A percentile compares a stretch with the other conserved stretches of the same genome.
Evolutionary conservation across 495 filamentous ascomycete genomes (phyloP).

Genomic region (Mytilinidion resinicola): DNA sequence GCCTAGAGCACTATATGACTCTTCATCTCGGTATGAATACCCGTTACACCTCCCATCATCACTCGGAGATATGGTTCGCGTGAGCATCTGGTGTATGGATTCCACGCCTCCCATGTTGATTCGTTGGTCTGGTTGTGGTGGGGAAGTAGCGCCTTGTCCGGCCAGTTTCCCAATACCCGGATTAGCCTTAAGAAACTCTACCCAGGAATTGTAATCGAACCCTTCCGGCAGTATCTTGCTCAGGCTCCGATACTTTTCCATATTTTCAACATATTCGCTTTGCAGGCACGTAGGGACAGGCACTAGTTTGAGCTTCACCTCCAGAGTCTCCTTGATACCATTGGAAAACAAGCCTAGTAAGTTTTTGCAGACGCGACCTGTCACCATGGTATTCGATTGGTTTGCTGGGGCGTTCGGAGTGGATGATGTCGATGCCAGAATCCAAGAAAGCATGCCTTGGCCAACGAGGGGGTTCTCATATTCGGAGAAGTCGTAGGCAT

Average conservation of each 20-base stretch:
- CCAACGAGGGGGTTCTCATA: constrained; percentile 87
- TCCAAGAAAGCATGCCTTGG: constrained; percentile 91
- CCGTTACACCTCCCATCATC: neutral
- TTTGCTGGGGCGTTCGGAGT: constrained; percentile 43
- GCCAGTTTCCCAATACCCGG: constrained; percentile 20
- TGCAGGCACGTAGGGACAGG: constrained; percentile 70
- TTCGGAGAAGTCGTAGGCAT: constrained; percentile 95
- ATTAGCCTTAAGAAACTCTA: constrained; percentile 33
- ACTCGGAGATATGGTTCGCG: constrained; percentile 1
- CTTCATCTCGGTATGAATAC: constrained; percentile 2
- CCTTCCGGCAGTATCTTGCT: constrained; percentile 56
- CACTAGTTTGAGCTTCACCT: constrained; percentile 85
- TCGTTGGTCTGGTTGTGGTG: neutral
- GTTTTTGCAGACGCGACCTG: constrained; percentile 83
- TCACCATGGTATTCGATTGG: constrained; percentile 69
- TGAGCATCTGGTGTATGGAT: constrained; percentile 27
- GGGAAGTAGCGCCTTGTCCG: neutral
- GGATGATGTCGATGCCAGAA: constrained; percentile 47
- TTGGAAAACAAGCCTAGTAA: constrained; percentile 74
- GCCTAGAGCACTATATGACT: constrained; percentile 26
- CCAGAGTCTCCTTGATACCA: constrained; percentile 79
- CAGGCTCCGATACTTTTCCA: constrained; percentile 54
- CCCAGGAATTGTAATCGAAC: constrained; percentile 65
- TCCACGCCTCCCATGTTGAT: constrained; percentile 13
- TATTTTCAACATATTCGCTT: constrained; percentile 58